Conservation (phyloP, 192 early-diverging fungal species). For the Linnemannia exigua region DNA sequence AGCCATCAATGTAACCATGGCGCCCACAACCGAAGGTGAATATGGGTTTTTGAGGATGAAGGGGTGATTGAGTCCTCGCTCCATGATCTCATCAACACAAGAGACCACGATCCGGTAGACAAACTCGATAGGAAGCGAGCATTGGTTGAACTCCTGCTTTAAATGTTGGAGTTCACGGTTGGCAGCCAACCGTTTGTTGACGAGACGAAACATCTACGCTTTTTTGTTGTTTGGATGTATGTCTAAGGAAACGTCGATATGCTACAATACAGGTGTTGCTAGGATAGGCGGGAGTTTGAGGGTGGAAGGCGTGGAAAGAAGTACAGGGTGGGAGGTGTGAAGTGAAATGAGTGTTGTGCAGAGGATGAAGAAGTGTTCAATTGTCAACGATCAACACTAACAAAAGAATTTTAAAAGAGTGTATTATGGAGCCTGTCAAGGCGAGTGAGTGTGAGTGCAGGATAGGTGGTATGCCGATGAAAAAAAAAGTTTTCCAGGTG, state of each 20-base stretch:
- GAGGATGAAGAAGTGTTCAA: background rate
- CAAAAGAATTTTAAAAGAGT: background rate
- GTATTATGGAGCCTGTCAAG: background rate
- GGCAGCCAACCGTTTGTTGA: slow-evolving; percentile 42
- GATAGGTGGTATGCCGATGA: background rate
- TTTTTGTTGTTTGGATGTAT: background rate
- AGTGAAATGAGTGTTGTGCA: background rate
- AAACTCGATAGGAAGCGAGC: slow-evolving; percentile 53
- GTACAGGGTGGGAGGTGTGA: no score
- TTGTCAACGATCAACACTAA: background rate
- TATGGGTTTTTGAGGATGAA: slow-evolving; percentile 54
- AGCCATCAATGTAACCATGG: slow-evolving; percentile 44
- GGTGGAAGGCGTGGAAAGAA: background rate
- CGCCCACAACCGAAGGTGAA: slow-evolving; percentile 37
- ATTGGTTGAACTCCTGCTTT: slow-evolving; percentile 54
- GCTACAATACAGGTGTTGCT: background rate
- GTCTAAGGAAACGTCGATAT: background rate
- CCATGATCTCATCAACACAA: slow-evolving; percentile 54
- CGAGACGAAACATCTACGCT: slow-evolving; percentile 43
- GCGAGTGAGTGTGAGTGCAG: background rate
- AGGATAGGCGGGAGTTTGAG: background rate
- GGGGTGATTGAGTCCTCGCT: slow-evolving; percentile 47
- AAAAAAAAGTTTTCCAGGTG: background rate
- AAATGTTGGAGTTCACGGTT: slow-evolving; percentile 40
- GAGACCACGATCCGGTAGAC: slow-evolving; percentile 46